Base-by-base conservation (phyloP, 1,284 basidiomycete genomes). In the Boletus nobilissimus region DNA sequence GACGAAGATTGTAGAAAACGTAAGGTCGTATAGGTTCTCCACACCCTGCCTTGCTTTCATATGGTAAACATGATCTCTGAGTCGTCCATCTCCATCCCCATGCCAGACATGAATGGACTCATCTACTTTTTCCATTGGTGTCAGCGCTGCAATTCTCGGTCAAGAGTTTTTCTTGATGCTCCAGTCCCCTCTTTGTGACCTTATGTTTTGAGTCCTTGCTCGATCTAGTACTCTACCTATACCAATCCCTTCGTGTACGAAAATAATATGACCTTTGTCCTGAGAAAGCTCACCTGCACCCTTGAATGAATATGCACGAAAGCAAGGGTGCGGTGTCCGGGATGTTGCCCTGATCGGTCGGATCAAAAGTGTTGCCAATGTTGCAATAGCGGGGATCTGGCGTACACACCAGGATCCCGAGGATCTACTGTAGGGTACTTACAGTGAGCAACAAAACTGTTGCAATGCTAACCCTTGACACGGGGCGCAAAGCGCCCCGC, bases 81-180 rank as follows among this genome's bases (percentile, higher is more conserved):
- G 78, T 94, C 92, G 76, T 94, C 94, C 62, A 91, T 91, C 85
- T 94, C 92, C 54, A 91, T 91, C 84, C 94, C 93, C 62, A 91
- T 91, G 83, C 90, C 91, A 4, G 89, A 89, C 22, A 83, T 84
- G 72, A 87, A 81, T 48, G 87, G 80, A 72, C 85, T 84, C 79
- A 71, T 79, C 77, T 57, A 84, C 76, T 38, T 74, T 80, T 73
- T 57, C 74, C 77, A 68, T 69, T 51, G 6, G 69, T 72, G n/a
- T 80, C 73, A 16, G 29, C 70, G 11, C 73, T 71, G 64, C 63
- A 36, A 29, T 69, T 72, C 57, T 75, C 74, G 22, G 67, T 69
- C 11, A 57, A 54, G n/a, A 16, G 43, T 57, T 57, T 57, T 57
- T 57, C 26, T 57, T 57, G 54, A 57, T 57, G 54, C 54, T 57